These are phyloP conservation scores for Trypanosoma scelopori DNA, from an alignment of 208 protist genomes.

Conservation along the genomic window DNA sequence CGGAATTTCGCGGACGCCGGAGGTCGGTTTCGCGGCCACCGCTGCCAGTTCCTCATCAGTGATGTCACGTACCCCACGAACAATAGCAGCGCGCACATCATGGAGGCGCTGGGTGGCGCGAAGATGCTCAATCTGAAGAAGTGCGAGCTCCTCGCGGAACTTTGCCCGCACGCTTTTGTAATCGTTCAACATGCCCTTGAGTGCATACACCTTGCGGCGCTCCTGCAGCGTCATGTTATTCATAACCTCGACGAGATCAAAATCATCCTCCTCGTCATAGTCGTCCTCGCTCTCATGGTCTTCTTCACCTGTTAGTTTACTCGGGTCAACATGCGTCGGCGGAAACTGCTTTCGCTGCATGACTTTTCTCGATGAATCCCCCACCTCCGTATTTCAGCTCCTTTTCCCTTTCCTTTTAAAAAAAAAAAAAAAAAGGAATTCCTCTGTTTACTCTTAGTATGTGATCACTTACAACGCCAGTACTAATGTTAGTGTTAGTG, in stretches of 20 bases:
- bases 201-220: conserved; percentile 58
- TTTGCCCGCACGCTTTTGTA: conserved; percentile 35
- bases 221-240: conserved; percentile 47
- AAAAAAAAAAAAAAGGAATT: no score
- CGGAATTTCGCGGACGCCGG: conserved; percentile 30
- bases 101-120: conserved; percentile 26
- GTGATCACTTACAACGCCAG: no score
- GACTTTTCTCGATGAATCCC: neutral
- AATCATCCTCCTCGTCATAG: conserved; percentile 42
- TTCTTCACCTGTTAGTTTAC: neutral
- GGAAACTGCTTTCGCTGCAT: conserved; percentile 24
- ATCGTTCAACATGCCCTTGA: conserved; percentile 58
- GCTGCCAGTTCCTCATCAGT: conserved; percentile 55
- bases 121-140: conserved; percentile 35
- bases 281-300: conserved; percentile 26
- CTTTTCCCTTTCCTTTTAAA: conserved; percentile 19
- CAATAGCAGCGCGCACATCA: conserved; percentile 52
- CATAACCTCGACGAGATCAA: conserved; percentile 61
- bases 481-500: no score
- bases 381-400: conserved; percentile 11
- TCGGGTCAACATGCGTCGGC: conserved; percentile 33
- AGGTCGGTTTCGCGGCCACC: conserved; percentile 5
- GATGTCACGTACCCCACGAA: conserved; percentile 58
- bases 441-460: no score
- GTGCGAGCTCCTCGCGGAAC: conserved; percentile 40